Base-by-base conservation (phyloP, 257 asterid species). In the Coffea eugenioides region DNA sequence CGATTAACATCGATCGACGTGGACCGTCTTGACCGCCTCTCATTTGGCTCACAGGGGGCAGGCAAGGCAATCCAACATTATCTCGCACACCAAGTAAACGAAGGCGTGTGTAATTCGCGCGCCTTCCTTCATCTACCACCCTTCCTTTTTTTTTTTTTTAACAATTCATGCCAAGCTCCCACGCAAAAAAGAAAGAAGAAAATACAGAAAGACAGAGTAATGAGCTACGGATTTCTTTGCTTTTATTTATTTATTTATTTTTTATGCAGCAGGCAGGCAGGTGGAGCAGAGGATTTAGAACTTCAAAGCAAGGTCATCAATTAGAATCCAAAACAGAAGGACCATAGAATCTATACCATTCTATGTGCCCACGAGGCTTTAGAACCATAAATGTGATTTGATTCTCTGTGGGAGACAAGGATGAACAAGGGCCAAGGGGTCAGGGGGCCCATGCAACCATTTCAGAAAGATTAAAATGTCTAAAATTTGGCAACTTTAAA, bases 261-360 rank as follows among this genome's bases (percentile, higher is more conserved):
- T 31, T 64, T 62, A 75, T 41, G 3, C 39, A 75, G 41, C 46
- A 75, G 71, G 41, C 7, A 39, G 41, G 41, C 41, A 59, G 41
- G 57, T 20, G 39, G 49, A 77, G 25, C 41, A 43, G 21, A 66
- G 61, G 67, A n/a, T 76, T 43, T 64, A 77, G 66, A 46, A 66
- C 23, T 66, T 31, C 67, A 34, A 67, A 52, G 67, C 52, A 52
- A 70, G 46, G 36, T 46, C 31, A 3, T 36, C 74, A 36, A 65
- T 21, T 31, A 43, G 61, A 54, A 75, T 74, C 76, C 71, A 23
- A 64, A 64, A 34, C 27, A 25, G 25, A 43, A 16, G 71, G 61
- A 18, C 71, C 61, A 43, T 45, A 46, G 80, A 62, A 62, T 76
- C 78, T 59, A 46, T 75, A 76, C 84, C 73, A 59, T 81, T 71